Base-by-base conservation (phyloP, 306 rosid species). In the Phaseolus lunatus region DNA sequence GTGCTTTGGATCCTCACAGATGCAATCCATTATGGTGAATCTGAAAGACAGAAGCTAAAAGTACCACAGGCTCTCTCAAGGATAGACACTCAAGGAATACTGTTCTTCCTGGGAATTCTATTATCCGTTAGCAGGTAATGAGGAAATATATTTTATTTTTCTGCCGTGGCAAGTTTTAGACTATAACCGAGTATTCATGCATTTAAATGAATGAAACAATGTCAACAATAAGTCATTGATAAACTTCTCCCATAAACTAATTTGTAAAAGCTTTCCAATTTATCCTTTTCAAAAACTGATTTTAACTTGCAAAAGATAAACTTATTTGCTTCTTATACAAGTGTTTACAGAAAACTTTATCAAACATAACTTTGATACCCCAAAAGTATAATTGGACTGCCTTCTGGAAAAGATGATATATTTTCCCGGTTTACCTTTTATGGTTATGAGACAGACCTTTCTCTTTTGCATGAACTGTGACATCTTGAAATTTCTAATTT, bases 1-100 rank as follows among this genome's bases (percentile, higher is more conserved):
- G 91, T 95, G 82, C 97, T 95, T 75, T 95, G 98, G 98, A 84
- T 95, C 84, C 88, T 95, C 43, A 95, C 97, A 12, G 98, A 95
- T 84, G 97, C 98, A n/a, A 95, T 95, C 77, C 98, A 95, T 82
- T 90, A 78, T 52, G 98, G 98, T 18, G 97, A 92, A 88, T 89
- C 98, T 23, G 97, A 92, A 88, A 82, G 97, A 73, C 92, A 95
- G 84, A 90, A 52, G 88, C 88, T 95, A 70, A 92, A 92, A 85
- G 97, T 95, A 41, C 98, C 98, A 26, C 97, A 92, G 58, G 98
- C 98, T 77, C 86, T 92, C 50, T 95, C 98, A 62, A 86, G 96
- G 76, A 95, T 95, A 65, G 98, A 95, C 82, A 90, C 98, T 68
- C 97, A 95, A 84, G 98, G 93, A 84, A 93, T 78, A 23, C 88